Conservation (phyloP, 805 yeast species). For the Torulaspora gathmanii region DNA sequence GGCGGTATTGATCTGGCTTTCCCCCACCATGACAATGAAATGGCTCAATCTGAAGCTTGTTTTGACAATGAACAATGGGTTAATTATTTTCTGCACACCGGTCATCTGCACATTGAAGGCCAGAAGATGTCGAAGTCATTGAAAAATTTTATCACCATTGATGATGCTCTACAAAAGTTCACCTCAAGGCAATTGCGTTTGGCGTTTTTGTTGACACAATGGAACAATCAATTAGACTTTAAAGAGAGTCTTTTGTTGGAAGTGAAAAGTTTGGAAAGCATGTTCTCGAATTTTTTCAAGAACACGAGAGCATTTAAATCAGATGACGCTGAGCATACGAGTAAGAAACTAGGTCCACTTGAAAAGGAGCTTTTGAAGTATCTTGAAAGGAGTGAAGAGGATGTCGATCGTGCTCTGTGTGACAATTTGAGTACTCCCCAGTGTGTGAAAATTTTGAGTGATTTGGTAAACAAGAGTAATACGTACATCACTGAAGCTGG, state of each 20-base stretch:
- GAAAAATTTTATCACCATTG: slow-evolving; percentile 91
- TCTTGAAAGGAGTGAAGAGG: slow-evolving; percentile 48
- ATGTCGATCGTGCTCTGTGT: slow-evolving; percentile 73
- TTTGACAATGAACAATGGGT: slow-evolving; percentile 92
- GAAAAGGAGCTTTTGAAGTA: slow-evolving; percentile 56
- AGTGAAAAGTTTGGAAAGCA: slow-evolving; percentile 68
- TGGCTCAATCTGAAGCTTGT: slow-evolving; percentile 95
- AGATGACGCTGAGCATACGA: slow-evolving; percentile 61
- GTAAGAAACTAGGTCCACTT: slow-evolving; percentile 52
- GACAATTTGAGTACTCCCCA: slow-evolving; percentile 81
- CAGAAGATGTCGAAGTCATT: slow-evolving; percentile 96
- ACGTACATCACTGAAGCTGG: slow-evolving; percentile 60
- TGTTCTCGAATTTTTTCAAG: slow-evolving; percentile 77
- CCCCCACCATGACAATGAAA: slow-evolving; percentile 98
- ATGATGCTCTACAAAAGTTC: slow-evolving; percentile 72
- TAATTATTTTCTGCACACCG: slow-evolving; percentile 92
- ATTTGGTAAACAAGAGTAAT: slow-evolving; percentile 66
- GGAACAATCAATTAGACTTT: slow-evolving; percentile 92
- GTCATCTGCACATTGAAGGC: slow-evolving; percentile 97
- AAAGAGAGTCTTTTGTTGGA: slow-evolving; percentile 74
- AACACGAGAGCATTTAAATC: slow-evolving; percentile 75
- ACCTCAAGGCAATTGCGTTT: slow-evolving; percentile 80
- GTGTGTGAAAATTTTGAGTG: slow-evolving; percentile 61
- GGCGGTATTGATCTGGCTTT: slow-evolving; percentile 97
- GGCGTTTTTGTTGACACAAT: slow-evolving; percentile 83